These are phyloP conservation scores for Lizonia empirigonia DNA, from an alignment of 2,329 filamentous ascomycete genomes.

Conservation along the genomic window DNA sequence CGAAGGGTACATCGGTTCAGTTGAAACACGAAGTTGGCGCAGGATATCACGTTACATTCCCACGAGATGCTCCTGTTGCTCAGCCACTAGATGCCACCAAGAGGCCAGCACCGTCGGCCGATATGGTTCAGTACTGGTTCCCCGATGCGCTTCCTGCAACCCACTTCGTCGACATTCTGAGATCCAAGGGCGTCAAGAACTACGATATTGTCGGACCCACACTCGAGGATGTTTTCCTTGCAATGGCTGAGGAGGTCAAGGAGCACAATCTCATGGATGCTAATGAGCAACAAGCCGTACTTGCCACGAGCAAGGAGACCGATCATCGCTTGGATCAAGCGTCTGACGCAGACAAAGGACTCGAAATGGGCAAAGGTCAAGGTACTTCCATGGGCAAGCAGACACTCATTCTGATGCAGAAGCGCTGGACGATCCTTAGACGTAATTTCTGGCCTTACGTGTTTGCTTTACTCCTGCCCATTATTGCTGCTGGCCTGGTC, in stretches of 20 bases:
- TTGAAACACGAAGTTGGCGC: conserved; percentile 82
- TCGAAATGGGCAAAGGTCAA: conserved; percentile 67
- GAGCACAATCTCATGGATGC: conserved; percentile 53
- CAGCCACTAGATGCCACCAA: conserved; percentile 52
- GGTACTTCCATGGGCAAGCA: conserved; percentile 73
- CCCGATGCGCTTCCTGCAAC: conserved; percentile 73
- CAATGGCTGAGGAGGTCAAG: conserved; percentile 79
- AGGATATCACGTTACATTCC: conserved; percentile 73
- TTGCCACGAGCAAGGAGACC: conserved; percentile 26
- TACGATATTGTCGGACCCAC: conserved; percentile 89
- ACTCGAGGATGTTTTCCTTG: conserved; percentile 90
- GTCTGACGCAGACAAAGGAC: conserved; percentile 39
- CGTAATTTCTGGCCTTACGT: conserved; percentile 78
- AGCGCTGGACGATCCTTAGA: conserved; percentile 77
- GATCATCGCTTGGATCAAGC: conserved; percentile 36
- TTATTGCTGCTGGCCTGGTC: conserved; percentile 78
- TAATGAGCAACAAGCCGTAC: conserved; percentile 26
- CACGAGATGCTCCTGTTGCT: conserved; percentile 50
- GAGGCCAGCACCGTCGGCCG: conserved; percentile 58
- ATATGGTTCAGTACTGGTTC: conserved; percentile 75
- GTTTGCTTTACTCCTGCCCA: conserved; percentile 75
- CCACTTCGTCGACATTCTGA: conserved; percentile 70
- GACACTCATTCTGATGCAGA: conserved; percentile 74
- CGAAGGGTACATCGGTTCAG: conserved; percentile 81
- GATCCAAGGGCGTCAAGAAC: conserved; percentile 69